These are phyloP conservation scores for Apiospora hydei DNA, from an alignment of 2,329 filamentous ascomycete species.

Conservation along the genomic window DNA sequence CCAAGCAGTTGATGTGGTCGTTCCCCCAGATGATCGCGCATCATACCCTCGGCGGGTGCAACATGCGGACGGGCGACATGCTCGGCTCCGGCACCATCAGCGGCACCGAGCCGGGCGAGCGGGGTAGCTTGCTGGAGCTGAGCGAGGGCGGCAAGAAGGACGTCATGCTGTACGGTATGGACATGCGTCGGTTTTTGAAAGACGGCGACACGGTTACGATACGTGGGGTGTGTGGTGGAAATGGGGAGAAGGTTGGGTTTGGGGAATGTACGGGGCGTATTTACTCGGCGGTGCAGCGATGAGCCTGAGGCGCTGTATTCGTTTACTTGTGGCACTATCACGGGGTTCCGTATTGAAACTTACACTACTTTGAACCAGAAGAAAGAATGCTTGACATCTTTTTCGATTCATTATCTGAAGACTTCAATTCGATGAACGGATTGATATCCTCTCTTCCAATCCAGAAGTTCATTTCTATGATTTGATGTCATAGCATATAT, in stretches of 20 bases:
- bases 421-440: too few relatives aligned
- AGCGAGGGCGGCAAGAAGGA: conserved; percentile 54
- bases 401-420: background rate
- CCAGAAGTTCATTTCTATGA: background rate
- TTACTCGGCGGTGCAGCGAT: conserved; percentile 24
- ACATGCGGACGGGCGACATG: conserved; percentile 76
- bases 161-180: conserved; percentile 48
- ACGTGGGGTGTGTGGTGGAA: conserved; percentile 45
- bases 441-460: background rate
- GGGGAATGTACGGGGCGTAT: conserved; percentile 51
- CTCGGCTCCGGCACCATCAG: conserved; percentile 81
- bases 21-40: conserved; percentile 86
- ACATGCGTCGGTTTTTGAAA: conserved; percentile 51
- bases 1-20: conserved; percentile 77
- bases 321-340: background rate
- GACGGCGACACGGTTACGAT: conserved; percentile 54
- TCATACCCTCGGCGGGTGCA: conserved; percentile 78
- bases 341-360: too few relatives aligned
- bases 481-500: background rate
- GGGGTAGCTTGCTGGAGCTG: conserved; percentile 55
- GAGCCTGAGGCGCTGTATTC: background rate
- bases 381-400: background rate
- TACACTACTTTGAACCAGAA: too few relatives aligned
- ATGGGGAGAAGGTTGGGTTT: conserved; percentile 50
- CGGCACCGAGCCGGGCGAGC: conserved; percentile 47